phyloP scores from a whole-genome alignment of 2,329 filamentous ascomycete species.

The Camillea tinctor region DNA sequence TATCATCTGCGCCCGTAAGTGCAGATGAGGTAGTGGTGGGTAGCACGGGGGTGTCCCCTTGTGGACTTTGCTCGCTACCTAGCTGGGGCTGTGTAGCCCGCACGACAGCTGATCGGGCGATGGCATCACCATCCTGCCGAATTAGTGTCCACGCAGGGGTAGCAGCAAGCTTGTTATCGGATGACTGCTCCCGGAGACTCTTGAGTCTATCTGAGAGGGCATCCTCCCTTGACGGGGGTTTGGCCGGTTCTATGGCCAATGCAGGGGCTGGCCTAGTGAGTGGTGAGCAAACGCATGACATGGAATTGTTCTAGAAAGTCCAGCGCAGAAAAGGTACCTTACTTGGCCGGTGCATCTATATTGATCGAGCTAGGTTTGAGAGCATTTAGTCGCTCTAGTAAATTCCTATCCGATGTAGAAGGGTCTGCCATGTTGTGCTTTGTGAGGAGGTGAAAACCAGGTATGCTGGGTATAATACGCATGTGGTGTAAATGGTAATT shows the following conservation, averaged over 20 bases:
- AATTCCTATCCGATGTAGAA: constrained; percentile 40
- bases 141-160: constrained; percentile 2
- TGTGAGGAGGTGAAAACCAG: neutral
- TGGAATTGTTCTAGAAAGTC: constrained; percentile 8
- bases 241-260: constrained; percentile 42
- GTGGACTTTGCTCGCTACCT: constrained; percentile 6
- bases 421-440: constrained; percentile 24
- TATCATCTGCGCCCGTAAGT: constrained; percentile 23
- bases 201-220: constrained; percentile 51
- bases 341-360: constrained; percentile 40
- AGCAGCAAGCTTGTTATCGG: constrained; percentile 22
- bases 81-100: constrained; percentile 17
- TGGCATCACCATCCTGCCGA: constrained; percentile 2
- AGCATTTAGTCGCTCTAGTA: constrained; percentile 55
- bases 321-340: constrained; percentile 25
- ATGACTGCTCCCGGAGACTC: constrained; percentile 44
- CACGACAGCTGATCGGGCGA: constrained; percentile 19
- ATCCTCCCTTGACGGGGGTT: constrained; percentile 48
- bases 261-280: constrained; percentile 23
- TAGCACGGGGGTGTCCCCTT: constrained; percentile 3
- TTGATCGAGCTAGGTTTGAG: constrained; percentile 42
- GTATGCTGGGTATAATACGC: no score
- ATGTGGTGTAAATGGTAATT: no score
- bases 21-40: constrained; percentile 2
- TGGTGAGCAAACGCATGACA: constrained; percentile 28